These are phyloP conservation scores for Kentomonas sorsogonicus DNA, from an alignment of 208 protist genomes.

Conservation along the genomic window DNA sequence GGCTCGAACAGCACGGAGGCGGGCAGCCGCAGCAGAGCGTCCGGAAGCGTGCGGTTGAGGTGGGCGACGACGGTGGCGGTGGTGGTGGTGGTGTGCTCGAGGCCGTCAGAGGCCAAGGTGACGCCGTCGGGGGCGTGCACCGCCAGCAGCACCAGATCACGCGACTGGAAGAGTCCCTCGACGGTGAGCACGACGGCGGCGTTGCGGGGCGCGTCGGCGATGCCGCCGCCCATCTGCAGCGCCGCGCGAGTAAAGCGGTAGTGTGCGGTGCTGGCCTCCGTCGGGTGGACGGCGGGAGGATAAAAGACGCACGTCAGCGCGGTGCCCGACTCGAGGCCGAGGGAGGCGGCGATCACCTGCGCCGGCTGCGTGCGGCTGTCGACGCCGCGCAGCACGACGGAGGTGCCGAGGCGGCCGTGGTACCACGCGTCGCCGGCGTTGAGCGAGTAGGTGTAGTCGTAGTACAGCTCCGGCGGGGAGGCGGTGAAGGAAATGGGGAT, in stretches of 20 bases:
- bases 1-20: neutral
- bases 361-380: conserved; percentile 14
- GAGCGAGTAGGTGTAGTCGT: conserved; percentile 16
- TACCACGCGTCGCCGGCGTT: conserved; percentile 9
- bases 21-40: conserved; percentile 12
- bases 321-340: conserved; percentile 19
- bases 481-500: conserved; percentile 10
- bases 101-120: neutral
- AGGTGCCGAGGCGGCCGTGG: conserved; percentile 5
- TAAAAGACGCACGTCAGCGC: conserved; percentile 48
- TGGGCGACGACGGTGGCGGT: conserved; percentile 15
- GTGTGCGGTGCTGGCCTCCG: conserved; percentile 26
- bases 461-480: conserved; percentile 4
- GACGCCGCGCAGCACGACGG: conserved; percentile 15
- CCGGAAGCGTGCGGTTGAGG: conserved; percentile 18
- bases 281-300: conserved; percentile 15
- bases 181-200: conserved; percentile 20
- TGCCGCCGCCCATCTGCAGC: neutral
- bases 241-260: conserved; percentile 8
- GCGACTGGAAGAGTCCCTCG: conserved; percentile 19
- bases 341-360: conserved; percentile 25
- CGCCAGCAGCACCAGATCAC: conserved; percentile 21
- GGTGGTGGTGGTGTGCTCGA: neutral
- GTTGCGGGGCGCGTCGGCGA: conserved; percentile 6
- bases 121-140: conserved; percentile 10